Evolutionary conservation across 1,284 basidiomycete species (phyloP).

Genomic region (Cystobasidium sp.): DNA sequence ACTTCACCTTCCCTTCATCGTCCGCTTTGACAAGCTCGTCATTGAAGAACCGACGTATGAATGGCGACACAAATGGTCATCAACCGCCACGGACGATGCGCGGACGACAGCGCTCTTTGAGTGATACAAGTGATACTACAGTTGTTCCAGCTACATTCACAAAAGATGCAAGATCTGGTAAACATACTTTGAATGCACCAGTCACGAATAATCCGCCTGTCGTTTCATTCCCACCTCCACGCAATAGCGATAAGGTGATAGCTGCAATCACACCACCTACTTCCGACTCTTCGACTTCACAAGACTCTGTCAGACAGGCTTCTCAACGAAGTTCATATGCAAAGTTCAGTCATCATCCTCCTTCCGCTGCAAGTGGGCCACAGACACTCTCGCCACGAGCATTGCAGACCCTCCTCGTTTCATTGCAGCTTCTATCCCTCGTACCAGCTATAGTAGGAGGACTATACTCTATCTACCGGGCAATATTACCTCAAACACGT

Average conservation of each 20-base stretch:
- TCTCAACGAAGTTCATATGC: not conserved
- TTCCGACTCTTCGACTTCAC: slow-evolving; percentile 17
- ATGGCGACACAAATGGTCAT: slow-evolving; percentile 7
- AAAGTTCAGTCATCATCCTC: not conserved
- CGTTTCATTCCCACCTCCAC: not conserved
- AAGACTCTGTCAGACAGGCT: not conserved
- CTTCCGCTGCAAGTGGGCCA: not conserved
- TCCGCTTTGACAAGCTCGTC: slow-evolving; percentile 7
- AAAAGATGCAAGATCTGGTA: slow-evolving; percentile 1
- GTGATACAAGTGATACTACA: slow-evolving; percentile 37
- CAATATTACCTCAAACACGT: slow-evolving; percentile 26
- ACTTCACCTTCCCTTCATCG: slow-evolving; percentile 11
- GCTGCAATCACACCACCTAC: not conserved
- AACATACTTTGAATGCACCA: not conserved
- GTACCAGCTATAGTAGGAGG: slow-evolving; percentile 34
- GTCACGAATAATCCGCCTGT: not conserved
- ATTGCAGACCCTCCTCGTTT: slow-evolving; percentile 38
- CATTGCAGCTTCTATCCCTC: slow-evolving; percentile 36
- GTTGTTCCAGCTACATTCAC: slow-evolving; percentile 29
- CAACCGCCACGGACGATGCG: not conserved
- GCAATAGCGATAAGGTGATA: not conserved
- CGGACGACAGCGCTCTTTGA: slow-evolving; percentile 14
- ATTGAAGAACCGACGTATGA: slow-evolving; percentile 18
- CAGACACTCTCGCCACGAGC: slow-evolving; percentile 38
- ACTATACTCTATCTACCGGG: slow-evolving; percentile 32